Percentiles rank a stretch among this genome's conserved stretches.
phyloP scores from a whole-genome alignment of 257 asterid species.

The Petrea volubilis region DNA sequence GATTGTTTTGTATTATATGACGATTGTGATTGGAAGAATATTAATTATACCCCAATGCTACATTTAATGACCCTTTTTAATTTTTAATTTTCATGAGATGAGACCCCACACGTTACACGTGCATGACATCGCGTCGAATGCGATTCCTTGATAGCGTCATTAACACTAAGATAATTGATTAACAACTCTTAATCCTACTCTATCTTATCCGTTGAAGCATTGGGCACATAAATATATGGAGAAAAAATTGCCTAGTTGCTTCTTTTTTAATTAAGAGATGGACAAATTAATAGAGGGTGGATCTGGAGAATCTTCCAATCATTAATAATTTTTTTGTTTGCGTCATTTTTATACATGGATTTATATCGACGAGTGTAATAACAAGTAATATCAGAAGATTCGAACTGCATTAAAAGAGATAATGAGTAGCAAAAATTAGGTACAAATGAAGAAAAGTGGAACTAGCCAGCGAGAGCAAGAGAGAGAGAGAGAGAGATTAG shows the following conservation, averaged over 20 bases:
- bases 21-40: neutral
- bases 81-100: neutral
- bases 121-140: constrained; percentile 40
- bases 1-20: neutral
- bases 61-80: neutral
- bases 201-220: constrained; percentile 45
- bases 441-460: no score
- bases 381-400: no score
- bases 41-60: neutral
- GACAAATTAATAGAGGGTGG: constrained; percentile 22
- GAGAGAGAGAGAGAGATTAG: no score
- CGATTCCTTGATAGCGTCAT: constrained; percentile 38
- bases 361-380: no score
- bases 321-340: constrained; percentile 4
- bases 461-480: no score
- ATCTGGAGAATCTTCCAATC: constrained; percentile 30
- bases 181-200: constrained; percentile 20
- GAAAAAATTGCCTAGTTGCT: no score
- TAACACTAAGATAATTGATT: constrained; percentile 18
- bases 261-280: neutral
- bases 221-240: constrained; percentile 23
- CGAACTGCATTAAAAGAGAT: no score
- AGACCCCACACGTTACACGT: constrained; percentile 42
- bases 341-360: no score
- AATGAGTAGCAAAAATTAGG: no score